Base-by-base conservation (phyloP, 768 basidiomycete species). In the Boletus huronensis region DNA sequence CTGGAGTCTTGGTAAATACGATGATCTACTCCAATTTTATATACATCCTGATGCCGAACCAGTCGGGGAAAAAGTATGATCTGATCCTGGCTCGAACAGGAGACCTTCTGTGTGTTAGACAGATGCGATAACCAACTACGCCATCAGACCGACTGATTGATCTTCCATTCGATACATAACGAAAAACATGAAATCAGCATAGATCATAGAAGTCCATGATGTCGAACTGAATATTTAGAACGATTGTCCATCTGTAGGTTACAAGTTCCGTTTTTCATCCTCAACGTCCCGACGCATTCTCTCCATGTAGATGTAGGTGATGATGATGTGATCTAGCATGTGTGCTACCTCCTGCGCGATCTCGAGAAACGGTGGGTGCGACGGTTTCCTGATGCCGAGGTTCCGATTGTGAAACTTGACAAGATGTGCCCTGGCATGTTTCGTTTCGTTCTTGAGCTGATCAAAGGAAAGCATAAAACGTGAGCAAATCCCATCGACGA, bases 71-170 rank as follows among this genome's bases (percentile, higher is more conserved):
- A 60, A 47, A 61, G 26, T 36, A 49, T 70, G 69, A 70, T 70
- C 61, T 66, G 80, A 81, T 72, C 79, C 81, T 77, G 82, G 81
- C 66, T 84, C 82, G 81, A 84, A 83, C 83, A 78, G 82, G 73
- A 76, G 82, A 80, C 82, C 83, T 82, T 82, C 83, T 83, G 83
- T 83, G 83, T 85, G 83, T 86, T 83, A 85, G 83, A 85, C 84
- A 83, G 82, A 84, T 82, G 83, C 81, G 83, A 86, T 86, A 85
- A 85, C 83, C 83, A 85, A 83, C 82, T 85, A 85, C 84, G 81
- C 83, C 84, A 85, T 80, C 81, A 67, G 60, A 70, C 69, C 46
- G 11, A 5, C 13, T 1, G 32, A 14, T 32, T 32, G 0, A 14
- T 14, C 13, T 0, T 14, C 13, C 13, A 32, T 13, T 16, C 16